These are phyloP conservation scores for Tricholoma terreum DNA, from an alignment of 768 basidiomycete species.

Conservation along the genomic window DNA sequence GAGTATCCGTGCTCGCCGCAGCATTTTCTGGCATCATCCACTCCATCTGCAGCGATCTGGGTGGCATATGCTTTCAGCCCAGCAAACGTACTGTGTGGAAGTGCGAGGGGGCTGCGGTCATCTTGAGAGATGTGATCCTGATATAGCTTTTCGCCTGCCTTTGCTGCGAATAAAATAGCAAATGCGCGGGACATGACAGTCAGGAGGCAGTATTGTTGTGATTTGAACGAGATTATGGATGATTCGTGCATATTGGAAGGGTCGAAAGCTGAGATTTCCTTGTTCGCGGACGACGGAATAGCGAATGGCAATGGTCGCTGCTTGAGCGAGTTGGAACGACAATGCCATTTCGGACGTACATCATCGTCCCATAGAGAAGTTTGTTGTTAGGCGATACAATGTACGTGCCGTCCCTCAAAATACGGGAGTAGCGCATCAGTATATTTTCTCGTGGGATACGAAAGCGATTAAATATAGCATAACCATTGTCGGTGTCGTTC, in stretches of 20 bases:
- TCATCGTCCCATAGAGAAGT: constrained; percentile 21
- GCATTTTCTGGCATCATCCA: constrained; percentile 24
- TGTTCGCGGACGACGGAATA: constrained; percentile 26
- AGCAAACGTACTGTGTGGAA: constrained; percentile 17
- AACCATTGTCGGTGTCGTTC: constrained; percentile 24
- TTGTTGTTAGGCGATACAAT: constrained; percentile 14
- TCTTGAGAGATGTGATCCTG: too few species aligned
- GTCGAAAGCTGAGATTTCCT: constrained; percentile 18
- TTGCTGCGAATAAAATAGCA: too few species aligned
- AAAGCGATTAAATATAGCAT: constrained; percentile 20
- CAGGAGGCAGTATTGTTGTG: constrained; percentile 21
- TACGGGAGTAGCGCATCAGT: constrained; percentile 18
- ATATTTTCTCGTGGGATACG: constrained; percentile 23
- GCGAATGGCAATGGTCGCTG: constrained; percentile 21
- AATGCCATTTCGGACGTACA: constrained; percentile 15
- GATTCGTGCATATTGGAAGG: constrained; percentile 7
- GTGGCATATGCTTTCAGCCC: constrained; percentile 25
- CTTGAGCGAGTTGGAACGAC: constrained; percentile 24
- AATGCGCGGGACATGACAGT: constrained; percentile 16
- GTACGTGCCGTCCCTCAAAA: too few species aligned
- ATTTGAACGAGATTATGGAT: constrained; percentile 20
- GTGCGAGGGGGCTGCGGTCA: too few species aligned
- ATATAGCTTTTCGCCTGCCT: too few species aligned
- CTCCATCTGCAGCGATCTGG: constrained; percentile 20
- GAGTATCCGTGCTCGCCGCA: constrained; percentile 27